Evolutionary conservation across 805 yeast species (phyloP).

Genomic region (Hanseniaspora nectarophila): DNA sequence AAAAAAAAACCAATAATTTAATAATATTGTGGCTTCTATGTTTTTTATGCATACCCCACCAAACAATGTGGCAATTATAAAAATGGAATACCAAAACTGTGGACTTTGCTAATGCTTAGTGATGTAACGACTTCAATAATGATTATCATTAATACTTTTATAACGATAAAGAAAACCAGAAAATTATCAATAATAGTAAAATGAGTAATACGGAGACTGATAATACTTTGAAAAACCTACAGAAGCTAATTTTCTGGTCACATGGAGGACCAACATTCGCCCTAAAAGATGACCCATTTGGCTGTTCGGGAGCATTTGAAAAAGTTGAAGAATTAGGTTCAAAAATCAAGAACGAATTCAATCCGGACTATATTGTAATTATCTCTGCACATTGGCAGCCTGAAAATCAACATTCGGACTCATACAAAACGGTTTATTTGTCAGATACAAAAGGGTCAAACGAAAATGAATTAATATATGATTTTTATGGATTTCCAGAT

Average conservation of each 20-base stretch:
- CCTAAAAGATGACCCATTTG: slow-evolving; percentile 38
- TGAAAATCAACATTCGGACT: slow-evolving; percentile 27
- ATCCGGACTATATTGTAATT: slow-evolving; percentile 55
- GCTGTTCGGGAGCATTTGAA: slow-evolving; percentile 49
- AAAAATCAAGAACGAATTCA: slow-evolving; percentile 36
- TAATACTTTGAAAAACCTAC: background rate
- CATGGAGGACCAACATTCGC: slow-evolving; percentile 80
- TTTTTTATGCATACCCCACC: too few relatives aligned
- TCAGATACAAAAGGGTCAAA: slow-evolving; percentile 7
- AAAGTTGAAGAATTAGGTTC: slow-evolving; percentile 40
- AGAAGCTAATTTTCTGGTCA: slow-evolving; percentile 57
- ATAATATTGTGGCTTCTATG: too few relatives aligned
- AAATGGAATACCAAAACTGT: too few relatives aligned
- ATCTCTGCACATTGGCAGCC: slow-evolving; percentile 75
- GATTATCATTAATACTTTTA: too few relatives aligned
- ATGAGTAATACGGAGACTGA: background rate
- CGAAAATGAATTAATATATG: slow-evolving; percentile 55
- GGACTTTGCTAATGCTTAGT: background rate
- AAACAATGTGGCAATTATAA: too few relatives aligned
- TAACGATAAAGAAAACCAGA: background rate
- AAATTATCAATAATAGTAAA: background rate
- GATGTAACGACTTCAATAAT: background rate
- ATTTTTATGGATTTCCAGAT: slow-evolving; percentile 61
- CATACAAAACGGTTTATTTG: slow-evolving; percentile 1
- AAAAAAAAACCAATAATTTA: background rate